These are phyloP conservation scores for Halocafeteria seosinensis DNA, from an alignment of 108 stramenopile genomes.

Conservation along the genomic window DNA sequence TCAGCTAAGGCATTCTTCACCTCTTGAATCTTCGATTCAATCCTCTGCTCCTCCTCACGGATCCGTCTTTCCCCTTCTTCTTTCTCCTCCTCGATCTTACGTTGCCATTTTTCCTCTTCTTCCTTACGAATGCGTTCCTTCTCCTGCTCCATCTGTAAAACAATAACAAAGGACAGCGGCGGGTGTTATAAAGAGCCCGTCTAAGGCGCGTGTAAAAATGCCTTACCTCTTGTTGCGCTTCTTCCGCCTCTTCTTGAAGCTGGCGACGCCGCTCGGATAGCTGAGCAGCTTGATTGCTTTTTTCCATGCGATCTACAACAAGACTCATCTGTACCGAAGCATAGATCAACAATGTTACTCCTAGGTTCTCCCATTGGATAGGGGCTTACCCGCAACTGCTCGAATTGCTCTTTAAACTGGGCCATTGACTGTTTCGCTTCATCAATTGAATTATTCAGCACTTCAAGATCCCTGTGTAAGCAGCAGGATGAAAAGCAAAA, in stretches of 20 bases:
- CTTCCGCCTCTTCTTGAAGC: background rate
- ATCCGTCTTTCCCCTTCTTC: background rate
- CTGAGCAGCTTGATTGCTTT: background rate
- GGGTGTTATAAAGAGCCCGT: too few relatives aligned
- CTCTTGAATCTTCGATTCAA: background rate
- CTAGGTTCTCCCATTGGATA: too few relatives aligned
- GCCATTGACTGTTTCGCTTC: background rate
- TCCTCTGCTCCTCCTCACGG: background rate
- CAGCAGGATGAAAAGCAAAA: too few relatives aligned
- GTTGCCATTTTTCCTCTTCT: constrained; percentile 1
- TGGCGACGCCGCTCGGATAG: background rate
- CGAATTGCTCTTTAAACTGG: background rate
- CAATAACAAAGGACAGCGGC: too few relatives aligned
- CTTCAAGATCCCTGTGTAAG: background rate
- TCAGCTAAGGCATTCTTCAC: background rate
- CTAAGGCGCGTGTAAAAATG: too few relatives aligned
- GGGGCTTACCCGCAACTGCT: background rate
- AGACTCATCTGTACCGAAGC: too few relatives aligned
- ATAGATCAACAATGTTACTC: too few relatives aligned
- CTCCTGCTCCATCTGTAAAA: constrained; percentile 1
- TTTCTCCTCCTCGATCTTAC: background rate
- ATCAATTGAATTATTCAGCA: background rate
- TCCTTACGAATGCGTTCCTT: background rate
- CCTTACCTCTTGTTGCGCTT: background rate
- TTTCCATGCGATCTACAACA: constrained; percentile 2